phyloP scores from a whole-genome alignment of 2,329 filamentous ascomycete genomes.

The Aspergillus hortae region DNA sequence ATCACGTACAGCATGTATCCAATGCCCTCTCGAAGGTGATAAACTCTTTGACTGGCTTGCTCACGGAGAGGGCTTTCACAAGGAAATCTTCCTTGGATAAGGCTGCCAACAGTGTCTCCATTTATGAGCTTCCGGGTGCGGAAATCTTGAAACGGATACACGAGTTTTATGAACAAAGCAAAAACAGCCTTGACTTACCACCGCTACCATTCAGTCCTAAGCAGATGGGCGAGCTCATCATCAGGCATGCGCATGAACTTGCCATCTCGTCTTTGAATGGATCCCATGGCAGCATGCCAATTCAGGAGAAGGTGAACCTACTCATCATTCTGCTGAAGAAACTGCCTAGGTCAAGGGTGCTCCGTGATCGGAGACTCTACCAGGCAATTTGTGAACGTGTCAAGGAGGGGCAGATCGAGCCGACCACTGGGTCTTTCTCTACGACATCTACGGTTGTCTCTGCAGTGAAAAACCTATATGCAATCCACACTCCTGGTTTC shows the following conservation, averaged over 20 bases:
- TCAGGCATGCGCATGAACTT: slow-evolving; percentile 54
- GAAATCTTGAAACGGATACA: slow-evolving; percentile 59
- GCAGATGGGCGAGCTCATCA: slow-evolving; percentile 59
- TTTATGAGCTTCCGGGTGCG: slow-evolving; percentile 15
- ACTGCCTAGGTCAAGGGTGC: slow-evolving; percentile 32
- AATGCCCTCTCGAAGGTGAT: slow-evolving; percentile 27
- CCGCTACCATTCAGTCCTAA: slow-evolving; percentile 57
- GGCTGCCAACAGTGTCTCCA: slow-evolving; percentile 11
- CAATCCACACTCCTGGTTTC: slow-evolving; percentile 31
- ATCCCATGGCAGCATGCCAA: slow-evolving; percentile 34
- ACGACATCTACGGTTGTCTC: slow-evolving; percentile 44
- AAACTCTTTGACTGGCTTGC: slow-evolving; percentile 25
- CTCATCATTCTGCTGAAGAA: slow-evolving; percentile 50
- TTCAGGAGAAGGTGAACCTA: slow-evolving; percentile 58
- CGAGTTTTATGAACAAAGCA: slow-evolving; percentile 66
- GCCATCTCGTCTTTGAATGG: slow-evolving; percentile 30
- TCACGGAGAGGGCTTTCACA: slow-evolving; percentile 50
- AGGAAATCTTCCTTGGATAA: slow-evolving; percentile 43
- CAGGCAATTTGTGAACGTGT: slow-evolving; percentile 29
- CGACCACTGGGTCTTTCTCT: slow-evolving; percentile 31
- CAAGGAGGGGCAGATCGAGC: slow-evolving; percentile 16
- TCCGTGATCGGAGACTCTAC: slow-evolving; percentile 34
- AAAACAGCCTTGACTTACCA: slow-evolving; percentile 64
- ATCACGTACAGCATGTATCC: slow-evolving; percentile 18
- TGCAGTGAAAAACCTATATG: slow-evolving; percentile 43